Conservation (phyloP, 306 rosid species). For the Abrus pulchellus region DNA sequence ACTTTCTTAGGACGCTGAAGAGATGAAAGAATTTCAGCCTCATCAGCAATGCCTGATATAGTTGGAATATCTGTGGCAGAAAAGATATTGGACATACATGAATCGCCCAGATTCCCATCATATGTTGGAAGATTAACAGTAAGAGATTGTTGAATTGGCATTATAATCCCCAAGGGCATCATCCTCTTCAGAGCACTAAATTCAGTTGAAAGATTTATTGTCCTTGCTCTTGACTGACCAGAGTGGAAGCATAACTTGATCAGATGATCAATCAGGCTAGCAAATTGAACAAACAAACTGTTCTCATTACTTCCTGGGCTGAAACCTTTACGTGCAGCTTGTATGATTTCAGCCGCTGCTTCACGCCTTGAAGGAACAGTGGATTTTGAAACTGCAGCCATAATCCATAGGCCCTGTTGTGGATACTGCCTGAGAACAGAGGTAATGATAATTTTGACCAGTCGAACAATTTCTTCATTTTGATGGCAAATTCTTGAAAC, state of each 20-base stretch:
- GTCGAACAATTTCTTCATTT: slow-evolving; percentile 82
- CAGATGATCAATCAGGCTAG: slow-evolving; percentile 87
- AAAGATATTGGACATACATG: slow-evolving; percentile 73
- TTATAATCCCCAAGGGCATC: slow-evolving; percentile 97
- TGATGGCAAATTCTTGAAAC: slow-evolving; percentile 99
- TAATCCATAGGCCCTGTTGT: slow-evolving; percentile 95
- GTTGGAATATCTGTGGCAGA: slow-evolving; percentile 90
- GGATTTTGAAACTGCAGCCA: slow-evolving; percentile 99
- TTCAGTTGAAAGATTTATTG: slow-evolving; percentile 84
- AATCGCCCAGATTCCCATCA: slow-evolving; percentile 72
- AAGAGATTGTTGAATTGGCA: slow-evolving; percentile 94
- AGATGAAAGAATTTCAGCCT: slow-evolving; percentile 98
- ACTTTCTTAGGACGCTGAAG: slow-evolving; percentile 98
- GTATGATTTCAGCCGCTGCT: slow-evolving; percentile 96
- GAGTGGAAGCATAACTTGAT: slow-evolving; percentile 93
- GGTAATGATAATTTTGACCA: slow-evolving; percentile 83
- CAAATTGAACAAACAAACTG: slow-evolving; percentile 88
- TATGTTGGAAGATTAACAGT: slow-evolving; percentile 84
- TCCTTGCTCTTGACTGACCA: slow-evolving; percentile 83
- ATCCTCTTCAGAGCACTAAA: slow-evolving; percentile 95
- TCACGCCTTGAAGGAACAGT: slow-evolving; percentile 92
- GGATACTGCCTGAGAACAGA: slow-evolving; percentile 88
- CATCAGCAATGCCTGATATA: slow-evolving; percentile 86
- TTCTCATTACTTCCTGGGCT: slow-evolving; percentile 72
- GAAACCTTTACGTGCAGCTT: slow-evolving; percentile 81